phyloP scores from a whole-genome alignment of 2,329 filamentous ascomycete species.

The Cordyceps fumosorosea region DNA sequence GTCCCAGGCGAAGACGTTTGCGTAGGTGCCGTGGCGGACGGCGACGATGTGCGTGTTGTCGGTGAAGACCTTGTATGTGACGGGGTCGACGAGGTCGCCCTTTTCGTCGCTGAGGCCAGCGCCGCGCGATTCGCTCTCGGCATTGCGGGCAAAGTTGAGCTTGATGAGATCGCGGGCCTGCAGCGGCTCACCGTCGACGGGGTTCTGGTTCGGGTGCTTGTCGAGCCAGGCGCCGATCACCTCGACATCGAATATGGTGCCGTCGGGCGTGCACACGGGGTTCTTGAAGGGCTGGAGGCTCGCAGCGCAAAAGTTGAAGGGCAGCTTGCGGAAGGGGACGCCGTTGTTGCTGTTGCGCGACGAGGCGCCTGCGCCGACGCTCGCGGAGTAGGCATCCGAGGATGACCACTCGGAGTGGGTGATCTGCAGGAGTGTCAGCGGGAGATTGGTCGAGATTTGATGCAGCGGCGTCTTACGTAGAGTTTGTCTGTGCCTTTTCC shows the following conservation, averaged over 20 bases:
- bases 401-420: conserved; percentile 98
- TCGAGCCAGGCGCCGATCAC: conserved; percentile 92
- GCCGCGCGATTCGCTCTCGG: conserved; percentile 52
- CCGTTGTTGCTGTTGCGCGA: conserved; percentile 38
- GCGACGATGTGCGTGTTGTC: conserved; percentile 97
- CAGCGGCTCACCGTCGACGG: conserved; percentile 73
- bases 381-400: conserved; percentile 79
- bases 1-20: conserved; percentile 95
- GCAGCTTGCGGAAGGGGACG: conserved; percentile 75
- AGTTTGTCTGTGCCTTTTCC: conserved; percentile 41
- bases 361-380: conserved; percentile 61
- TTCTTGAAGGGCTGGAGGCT: conserved; percentile 93
- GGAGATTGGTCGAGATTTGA: not conserved
- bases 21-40: conserved; percentile 69
- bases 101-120: conserved; percentile 45
- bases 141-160: conserved; percentile 87
- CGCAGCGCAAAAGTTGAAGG: conserved; percentile 97
- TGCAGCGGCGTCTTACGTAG: conserved; percentile 26
- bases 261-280: conserved; percentile 81
- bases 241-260: conserved; percentile 91
- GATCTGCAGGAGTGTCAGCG: conserved; percentile 43
- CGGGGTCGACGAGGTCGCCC: conserved; percentile 87
- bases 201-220: conserved; percentile 81
- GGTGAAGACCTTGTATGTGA: conserved; percentile 95
- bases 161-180: conserved; percentile 80